Percentiles rank a stretch among this genome's conserved stretches.
phyloP scores from a whole-genome alignment of 2,329 filamentous ascomycete species.

The Fusarium sp. region DNA sequence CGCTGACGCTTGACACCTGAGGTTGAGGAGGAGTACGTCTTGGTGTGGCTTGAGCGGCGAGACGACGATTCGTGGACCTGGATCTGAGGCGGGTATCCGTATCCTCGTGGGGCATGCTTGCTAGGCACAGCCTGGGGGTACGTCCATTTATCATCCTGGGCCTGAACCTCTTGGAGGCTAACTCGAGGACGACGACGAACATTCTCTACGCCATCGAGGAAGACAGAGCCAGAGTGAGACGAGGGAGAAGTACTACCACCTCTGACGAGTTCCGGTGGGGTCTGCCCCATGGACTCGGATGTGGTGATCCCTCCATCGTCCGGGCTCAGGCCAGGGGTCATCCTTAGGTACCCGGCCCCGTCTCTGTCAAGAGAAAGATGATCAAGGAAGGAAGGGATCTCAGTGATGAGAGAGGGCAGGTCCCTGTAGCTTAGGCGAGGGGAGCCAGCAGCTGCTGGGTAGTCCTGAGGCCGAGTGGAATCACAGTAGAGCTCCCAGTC shows the following conservation, averaged over 20 bases:
- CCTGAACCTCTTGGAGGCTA: constrained; percentile 55
- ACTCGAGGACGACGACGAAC: constrained; percentile 50
- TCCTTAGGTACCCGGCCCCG: constrained; percentile 53
- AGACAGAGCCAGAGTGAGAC: constrained; percentile 57
- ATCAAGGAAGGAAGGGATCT: constrained; percentile 54
- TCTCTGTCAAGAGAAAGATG: constrained; percentile 54
- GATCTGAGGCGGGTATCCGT: constrained; percentile 55
- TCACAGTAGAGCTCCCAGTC: constrained; percentile 57
- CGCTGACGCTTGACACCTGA: constrained; percentile 57
- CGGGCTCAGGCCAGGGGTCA: constrained; percentile 54
- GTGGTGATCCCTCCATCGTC: constrained; percentile 53
- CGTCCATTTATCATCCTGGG: constrained; percentile 60
- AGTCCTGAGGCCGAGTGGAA: constrained; percentile 52
- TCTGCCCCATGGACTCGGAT: constrained; percentile 58
- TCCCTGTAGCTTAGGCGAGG: constrained; percentile 50
- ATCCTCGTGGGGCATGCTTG: constrained; percentile 52
- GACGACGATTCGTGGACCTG: constrained; percentile 52
- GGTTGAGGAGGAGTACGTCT: constrained; percentile 29
- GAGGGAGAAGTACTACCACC: constrained; percentile 60
- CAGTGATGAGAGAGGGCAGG: constrained; percentile 55
- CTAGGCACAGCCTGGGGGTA: constrained; percentile 56
- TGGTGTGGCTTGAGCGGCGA: constrained; percentile 43
- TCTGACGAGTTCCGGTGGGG: constrained; percentile 57
- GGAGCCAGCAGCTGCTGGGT: constrained; percentile 48
- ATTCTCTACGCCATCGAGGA: constrained; percentile 53